Percentiles rank a stretch among this genome's conserved stretches.
These are phyloP conservation scores for Ophiostoma sp. DNA, from an alignment of 2,329 filamentous ascomycete species.

Conservation along the genomic window DNA sequence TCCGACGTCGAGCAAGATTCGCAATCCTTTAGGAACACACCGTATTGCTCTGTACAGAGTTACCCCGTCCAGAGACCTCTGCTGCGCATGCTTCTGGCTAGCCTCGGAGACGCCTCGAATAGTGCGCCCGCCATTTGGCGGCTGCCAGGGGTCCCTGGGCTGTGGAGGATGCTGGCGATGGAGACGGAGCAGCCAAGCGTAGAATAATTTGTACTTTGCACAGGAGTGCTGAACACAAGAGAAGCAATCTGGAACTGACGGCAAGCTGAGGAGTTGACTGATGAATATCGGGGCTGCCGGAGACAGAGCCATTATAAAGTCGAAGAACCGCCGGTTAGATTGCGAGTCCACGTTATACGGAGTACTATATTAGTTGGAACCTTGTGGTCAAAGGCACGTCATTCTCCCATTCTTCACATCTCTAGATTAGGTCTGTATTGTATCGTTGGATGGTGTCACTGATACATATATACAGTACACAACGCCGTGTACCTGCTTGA, in stretches of 20 bases:
- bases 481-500: neutral
- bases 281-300: slow-evolving; percentile 8
- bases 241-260: neutral
- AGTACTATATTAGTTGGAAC: neutral
- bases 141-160: neutral
- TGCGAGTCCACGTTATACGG: neutral
- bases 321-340: slow-evolving; percentile 6
- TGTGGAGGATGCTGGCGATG: neutral
- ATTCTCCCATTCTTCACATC: neutral
- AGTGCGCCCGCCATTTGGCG: neutral
- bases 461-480: neutral
- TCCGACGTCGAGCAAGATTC: neutral
- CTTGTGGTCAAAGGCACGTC: neutral
- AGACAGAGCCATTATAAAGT: slow-evolving; percentile 1
- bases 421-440: too few relatives aligned
- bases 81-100: neutral
- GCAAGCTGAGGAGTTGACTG: neutral
- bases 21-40: neutral
- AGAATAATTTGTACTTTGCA: neutral
- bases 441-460: neutral
- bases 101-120: slow-evolving; percentile 1
- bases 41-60: too few relatives aligned
- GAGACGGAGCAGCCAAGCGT: slow-evolving; percentile 11
- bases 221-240: too few relatives aligned
- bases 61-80: neutral